Evolutionary conservation across 257 asterid species (phyloP).

Genomic region (Craterostigma plantagineum): DNA sequence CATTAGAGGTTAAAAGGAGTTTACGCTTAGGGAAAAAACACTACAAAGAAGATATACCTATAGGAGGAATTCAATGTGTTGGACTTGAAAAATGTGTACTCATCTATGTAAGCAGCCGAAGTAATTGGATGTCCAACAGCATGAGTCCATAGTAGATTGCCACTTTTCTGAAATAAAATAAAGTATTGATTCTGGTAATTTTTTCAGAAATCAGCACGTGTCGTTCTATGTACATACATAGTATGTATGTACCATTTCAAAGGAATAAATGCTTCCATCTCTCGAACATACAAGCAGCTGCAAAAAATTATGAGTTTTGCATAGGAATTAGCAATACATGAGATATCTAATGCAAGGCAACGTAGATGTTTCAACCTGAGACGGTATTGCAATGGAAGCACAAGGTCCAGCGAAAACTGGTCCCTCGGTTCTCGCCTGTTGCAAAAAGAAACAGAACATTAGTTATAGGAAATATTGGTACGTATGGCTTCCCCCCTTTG

Average conservation of each 20-base stretch:
- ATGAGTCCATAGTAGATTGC: slow-evolving; percentile 57
- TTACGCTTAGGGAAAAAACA: slow-evolving; percentile 1
- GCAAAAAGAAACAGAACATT: slow-evolving; percentile 6
- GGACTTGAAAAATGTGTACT: slow-evolving; percentile 25
- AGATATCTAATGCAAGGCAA: background rate
- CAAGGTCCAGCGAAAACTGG: slow-evolving; percentile 90
- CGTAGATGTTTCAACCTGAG: slow-evolving; percentile 35
- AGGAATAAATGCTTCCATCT: slow-evolving; percentile 72
- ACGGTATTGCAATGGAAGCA: slow-evolving; percentile 40
- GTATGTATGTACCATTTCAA: slow-evolving; percentile 61
- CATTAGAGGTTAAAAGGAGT: slow-evolving; percentile 1
- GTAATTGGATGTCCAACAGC: slow-evolving; percentile 47
- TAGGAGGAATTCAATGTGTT: slow-evolving; percentile 17
- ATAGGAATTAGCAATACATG: background rate
- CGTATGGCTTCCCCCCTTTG: too few relatives aligned
- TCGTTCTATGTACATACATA: too few relatives aligned
- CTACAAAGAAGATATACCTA: slow-evolving; percentile 19
- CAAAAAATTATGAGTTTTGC: slow-evolving; percentile 8
- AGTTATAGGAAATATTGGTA: background rate
- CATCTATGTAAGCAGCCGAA: slow-evolving; percentile 74
- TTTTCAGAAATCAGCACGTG: background rate
- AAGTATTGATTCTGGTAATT: background rate
- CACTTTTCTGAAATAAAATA: slow-evolving; percentile 38
- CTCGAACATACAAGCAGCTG: slow-evolving; percentile 78
- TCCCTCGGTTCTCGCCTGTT: slow-evolving; percentile 65